Evolutionary conservation across 2,329 filamentous ascomycete species (phyloP).

Genomic region (Aureobasidium uvarum): DNA sequence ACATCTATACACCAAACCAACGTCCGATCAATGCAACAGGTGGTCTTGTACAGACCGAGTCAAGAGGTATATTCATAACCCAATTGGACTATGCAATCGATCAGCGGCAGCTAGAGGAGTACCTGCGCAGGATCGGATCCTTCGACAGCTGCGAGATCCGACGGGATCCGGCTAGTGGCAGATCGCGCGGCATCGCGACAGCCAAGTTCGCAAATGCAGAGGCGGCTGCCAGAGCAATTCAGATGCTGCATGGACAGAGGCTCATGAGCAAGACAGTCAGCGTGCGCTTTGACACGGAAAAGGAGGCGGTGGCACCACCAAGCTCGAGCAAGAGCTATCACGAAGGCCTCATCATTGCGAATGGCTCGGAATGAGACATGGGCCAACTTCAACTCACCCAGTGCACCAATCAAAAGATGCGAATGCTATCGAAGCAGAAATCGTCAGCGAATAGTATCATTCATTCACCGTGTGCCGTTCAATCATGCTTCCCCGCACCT

Average conservation of each 20-base stretch:
- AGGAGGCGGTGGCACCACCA: neutral
- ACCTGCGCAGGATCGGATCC: slow-evolving; percentile 16
- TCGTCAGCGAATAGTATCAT: slow-evolving; percentile 1
- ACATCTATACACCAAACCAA: slow-evolving; percentile 1
- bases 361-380: slow-evolving; percentile 20
- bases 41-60: slow-evolving; percentile 12
- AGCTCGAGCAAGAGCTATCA: neutral
- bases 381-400: neutral
- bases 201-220: slow-evolving; percentile 6
- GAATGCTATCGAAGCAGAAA: neutral
- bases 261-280: slow-evolving; percentile 10
- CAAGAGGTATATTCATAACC: slow-evolving; percentile 22
- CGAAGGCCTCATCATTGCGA: slow-evolving; percentile 21
- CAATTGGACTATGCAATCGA: slow-evolving; percentile 19
- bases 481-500: neutral
- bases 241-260: slow-evolving; percentile 18
- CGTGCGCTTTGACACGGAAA: slow-evolving; percentile 22
- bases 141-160: slow-evolving; percentile 24
- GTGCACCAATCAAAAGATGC: neutral
- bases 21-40: slow-evolving; percentile 11
- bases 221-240: slow-evolving; percentile 4
- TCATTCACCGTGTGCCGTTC: neutral
- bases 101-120: slow-evolving; percentile 16
- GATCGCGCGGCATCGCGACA: slow-evolving; percentile 23
- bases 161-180: slow-evolving; percentile 12